phyloP scores from a whole-genome alignment of 768 basidiomycete species.

The Hemileccinum rubropunctum region DNA sequence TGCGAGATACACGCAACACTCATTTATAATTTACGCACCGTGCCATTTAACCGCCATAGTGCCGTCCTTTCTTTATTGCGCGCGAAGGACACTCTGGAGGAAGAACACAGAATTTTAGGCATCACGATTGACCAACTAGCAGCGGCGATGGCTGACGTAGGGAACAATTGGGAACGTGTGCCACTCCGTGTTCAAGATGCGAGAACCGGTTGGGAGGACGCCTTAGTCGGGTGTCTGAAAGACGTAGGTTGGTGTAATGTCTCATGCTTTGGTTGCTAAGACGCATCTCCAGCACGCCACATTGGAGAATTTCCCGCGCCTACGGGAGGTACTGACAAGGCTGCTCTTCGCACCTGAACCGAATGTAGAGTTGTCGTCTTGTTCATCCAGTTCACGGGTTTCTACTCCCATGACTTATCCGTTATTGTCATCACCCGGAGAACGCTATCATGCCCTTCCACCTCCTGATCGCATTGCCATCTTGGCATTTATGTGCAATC shows the following conservation, averaged over 20 bases:
- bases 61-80: constrained; percentile 65
- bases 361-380: constrained; percentile 37
- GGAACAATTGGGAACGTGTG: constrained; percentile 85
- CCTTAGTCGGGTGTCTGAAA: constrained; percentile 83
- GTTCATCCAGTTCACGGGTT: constrained; percentile 46
- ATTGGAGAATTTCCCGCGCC: constrained; percentile 63
- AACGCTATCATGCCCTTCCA: constrained; percentile 72
- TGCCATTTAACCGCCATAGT: constrained; percentile 71
- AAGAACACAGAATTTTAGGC: constrained; percentile 47
- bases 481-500: constrained; percentile 83
- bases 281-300: constrained; percentile 62
- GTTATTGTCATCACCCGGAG: constrained; percentile 51
- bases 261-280: constrained; percentile 1
- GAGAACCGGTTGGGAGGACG: constrained; percentile 89
- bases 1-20: constrained; percentile 87
- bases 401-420: constrained; percentile 44
- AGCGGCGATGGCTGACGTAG: constrained; percentile 70
- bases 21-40: constrained; percentile 86
- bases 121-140: constrained; percentile 62
- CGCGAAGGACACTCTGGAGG: constrained; percentile 37
- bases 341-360: constrained; percentile 69
- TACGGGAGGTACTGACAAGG: constrained; percentile 68
- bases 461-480: constrained; percentile 81
- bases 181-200: constrained; percentile 70
- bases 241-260: constrained; percentile 61